These are phyloP conservation scores for Mycena alexandri DNA, from an alignment of 768 basidiomycete species.

Conservation along the genomic window DNA sequence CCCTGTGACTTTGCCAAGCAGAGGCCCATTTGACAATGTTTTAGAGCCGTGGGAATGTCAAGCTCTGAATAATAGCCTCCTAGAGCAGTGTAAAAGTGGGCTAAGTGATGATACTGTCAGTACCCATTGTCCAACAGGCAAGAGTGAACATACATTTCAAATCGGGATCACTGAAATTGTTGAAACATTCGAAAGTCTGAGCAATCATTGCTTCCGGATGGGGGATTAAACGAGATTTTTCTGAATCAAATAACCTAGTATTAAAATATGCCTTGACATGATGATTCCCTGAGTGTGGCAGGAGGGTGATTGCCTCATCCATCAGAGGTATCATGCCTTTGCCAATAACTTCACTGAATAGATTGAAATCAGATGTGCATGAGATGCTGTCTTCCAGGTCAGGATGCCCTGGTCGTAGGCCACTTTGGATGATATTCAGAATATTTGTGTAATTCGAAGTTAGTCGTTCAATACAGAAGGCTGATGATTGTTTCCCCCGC, in stretches of 20 bases:
- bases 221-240: not conserved
- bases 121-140: no score
- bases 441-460: not conserved
- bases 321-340: not conserved
- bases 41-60: not conserved
- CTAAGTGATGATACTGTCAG: not conserved
- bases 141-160: conserved; percentile 2
- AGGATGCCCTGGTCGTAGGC: not conserved
- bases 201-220: not conserved
- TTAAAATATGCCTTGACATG: not conserved
- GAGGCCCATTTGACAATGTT: not conserved
- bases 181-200: not conserved
- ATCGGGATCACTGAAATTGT: not conserved
- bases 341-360: not conserved
- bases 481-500: no score
- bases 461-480: not conserved
- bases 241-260: not conserved
- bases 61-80: not conserved
- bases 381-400: not conserved
- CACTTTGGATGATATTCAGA: not conserved
- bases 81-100: not conserved
- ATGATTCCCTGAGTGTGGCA: not conserved
- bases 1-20: not conserved
- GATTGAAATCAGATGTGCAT: no score
- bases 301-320: not conserved